A percentile compares a stretch with the other conserved stretches of the same genome.
phyloP scores from a whole-genome alignment of 108 stramenopile species.

The Conticribra guillardii region DNA sequence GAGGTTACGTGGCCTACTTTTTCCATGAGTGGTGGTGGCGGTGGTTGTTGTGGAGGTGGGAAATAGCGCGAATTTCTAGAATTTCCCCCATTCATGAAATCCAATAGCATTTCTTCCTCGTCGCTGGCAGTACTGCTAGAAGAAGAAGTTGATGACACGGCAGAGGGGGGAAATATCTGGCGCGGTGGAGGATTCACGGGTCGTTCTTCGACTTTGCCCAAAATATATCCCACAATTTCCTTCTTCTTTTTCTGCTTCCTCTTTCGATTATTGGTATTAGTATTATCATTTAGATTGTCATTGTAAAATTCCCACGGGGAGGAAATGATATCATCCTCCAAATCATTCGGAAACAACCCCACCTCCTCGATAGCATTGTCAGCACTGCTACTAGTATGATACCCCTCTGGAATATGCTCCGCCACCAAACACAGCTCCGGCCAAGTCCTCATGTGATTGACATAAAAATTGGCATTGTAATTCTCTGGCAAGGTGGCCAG shows the following conservation, averaged over 20 bases:
- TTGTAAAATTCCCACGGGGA: slow-evolving; percentile 18
- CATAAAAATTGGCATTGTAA: slow-evolving; percentile 85
- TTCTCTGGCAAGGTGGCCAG: slow-evolving; percentile 90
- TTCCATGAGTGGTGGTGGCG: slow-evolving; percentile 27
- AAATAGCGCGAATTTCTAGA: too few species aligned
- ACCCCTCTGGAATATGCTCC: slow-evolving; percentile 58
- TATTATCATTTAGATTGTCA: not conserved
- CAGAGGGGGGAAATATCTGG: slow-evolving; percentile 31
- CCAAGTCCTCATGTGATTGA: slow-evolving; percentile 81
- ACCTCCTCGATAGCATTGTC: too few species aligned
- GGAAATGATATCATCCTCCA: slow-evolving; percentile 14
- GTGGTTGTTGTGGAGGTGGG: slow-evolving; percentile 10
- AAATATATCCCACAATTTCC: slow-evolving; percentile 85
- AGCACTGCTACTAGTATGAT: not conserved
- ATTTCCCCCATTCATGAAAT: too few species aligned
- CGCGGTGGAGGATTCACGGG: slow-evolving; percentile 25
- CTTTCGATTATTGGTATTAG: not conserved
- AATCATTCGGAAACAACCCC: too few species aligned
- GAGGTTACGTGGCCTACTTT: slow-evolving; percentile 84
- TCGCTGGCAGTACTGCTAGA: too few species aligned
- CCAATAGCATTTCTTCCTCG: too few species aligned
- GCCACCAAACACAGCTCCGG: slow-evolving; percentile 85
- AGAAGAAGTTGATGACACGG: slow-evolving; percentile 7
- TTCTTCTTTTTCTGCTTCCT: slow-evolving; percentile 29
- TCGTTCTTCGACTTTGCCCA: slow-evolving; percentile 84